Conservation (phyloP, 352 stramenopile species). For the Pythium coloratum region DNA sequence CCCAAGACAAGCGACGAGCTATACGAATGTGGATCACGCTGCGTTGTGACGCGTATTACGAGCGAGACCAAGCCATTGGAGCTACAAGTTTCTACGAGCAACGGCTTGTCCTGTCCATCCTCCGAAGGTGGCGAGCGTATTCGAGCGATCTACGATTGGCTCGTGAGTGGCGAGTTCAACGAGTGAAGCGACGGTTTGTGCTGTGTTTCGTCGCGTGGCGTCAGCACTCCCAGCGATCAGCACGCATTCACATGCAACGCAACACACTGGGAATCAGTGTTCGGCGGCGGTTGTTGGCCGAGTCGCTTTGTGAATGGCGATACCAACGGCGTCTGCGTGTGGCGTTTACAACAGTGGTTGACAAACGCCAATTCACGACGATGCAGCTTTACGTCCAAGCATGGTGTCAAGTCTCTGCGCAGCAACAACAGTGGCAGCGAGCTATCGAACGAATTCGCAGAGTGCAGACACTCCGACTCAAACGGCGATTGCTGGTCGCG, state of each 20-base stretch:
- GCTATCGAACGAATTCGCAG: not conserved
- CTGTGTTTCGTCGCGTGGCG: conserved; percentile 15
- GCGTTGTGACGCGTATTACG: conserved; percentile 7
- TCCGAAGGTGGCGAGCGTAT: not conserved
- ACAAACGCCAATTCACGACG: not conserved
- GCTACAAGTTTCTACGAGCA: not conserved
- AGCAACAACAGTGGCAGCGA: not conserved
- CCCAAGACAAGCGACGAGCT: not conserved
- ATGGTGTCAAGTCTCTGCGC: not conserved
- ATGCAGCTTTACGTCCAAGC: not conserved
- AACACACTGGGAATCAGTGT: not conserved
- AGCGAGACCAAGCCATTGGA: not conserved
- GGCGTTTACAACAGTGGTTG: not conserved
- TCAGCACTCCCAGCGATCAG: not conserved
- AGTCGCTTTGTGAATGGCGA: not conserved
- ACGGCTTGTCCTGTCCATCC: not conserved
- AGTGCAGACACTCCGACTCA: not conserved
- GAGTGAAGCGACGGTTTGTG: not conserved
- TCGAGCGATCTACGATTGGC: not conserved
- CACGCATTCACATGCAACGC: not conserved
- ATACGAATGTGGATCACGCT: conserved; percentile 4
- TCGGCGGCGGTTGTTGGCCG: not conserved
- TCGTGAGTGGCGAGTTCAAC: conserved; percentile 5
- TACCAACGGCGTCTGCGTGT: not conserved
- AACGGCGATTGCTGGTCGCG: not conserved